Evolutionary conservation across 176 grass and related monocot species (phyloP).

Genomic region (Pontederia crassipes): DNA sequence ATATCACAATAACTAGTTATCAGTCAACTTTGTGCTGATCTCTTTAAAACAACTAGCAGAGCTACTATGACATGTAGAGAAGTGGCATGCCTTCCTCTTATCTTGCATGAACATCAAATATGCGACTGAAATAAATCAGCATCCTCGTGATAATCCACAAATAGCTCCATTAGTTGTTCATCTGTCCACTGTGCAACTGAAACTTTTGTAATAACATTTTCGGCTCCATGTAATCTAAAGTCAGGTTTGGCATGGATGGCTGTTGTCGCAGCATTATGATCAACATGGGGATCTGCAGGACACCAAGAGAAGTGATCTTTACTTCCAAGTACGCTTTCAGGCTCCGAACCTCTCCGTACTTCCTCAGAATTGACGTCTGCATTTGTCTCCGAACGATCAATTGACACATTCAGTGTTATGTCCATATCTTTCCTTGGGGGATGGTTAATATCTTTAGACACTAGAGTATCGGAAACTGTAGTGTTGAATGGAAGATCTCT

Average conservation of each 20-base stretch:
- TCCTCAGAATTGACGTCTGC: background rate
- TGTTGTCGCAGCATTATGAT: background rate
- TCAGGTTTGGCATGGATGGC: conserved; percentile 1
- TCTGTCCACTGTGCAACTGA: conserved; percentile 23
- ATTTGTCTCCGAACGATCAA: background rate
- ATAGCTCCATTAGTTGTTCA: conserved; percentile 20
- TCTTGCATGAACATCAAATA: conserved; percentile 2
- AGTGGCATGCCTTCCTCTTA: background rate
- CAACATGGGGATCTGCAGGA: background rate
- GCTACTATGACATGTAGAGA: no score
- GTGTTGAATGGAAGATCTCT: background rate
- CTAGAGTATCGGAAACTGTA: background rate
- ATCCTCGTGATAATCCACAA: conserved; percentile 15
- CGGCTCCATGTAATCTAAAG: background rate
- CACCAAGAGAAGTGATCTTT: background rate
- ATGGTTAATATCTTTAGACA: background rate
- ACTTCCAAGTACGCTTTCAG: background rate
- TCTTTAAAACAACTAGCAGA: no score
- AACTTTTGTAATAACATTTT: conserved; percentile 2
- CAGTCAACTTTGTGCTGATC: no score
- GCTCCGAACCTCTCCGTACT: background rate
- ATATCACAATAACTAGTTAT: no score
- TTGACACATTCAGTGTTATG: background rate
- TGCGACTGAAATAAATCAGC: background rate
- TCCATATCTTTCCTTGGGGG: background rate